A percentile compares a stretch with the other conserved stretches of the same genome.
Conservation (phyloP, 1,284 basidiomycete genomes). For the Puccinia novopanici region DNA sequence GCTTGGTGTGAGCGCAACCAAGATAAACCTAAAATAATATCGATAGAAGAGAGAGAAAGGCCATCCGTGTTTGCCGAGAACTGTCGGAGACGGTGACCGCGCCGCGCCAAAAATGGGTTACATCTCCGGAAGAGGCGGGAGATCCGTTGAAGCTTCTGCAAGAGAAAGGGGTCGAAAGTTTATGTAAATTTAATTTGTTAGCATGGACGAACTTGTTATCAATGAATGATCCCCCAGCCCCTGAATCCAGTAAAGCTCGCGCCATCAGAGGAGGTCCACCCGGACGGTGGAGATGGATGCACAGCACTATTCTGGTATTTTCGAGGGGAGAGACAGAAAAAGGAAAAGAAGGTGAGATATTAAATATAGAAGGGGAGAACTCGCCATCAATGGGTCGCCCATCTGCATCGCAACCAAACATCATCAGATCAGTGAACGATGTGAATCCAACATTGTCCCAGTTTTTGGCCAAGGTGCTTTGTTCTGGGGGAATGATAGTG, state of each 20-base stretch:
- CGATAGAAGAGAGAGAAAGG: too few species aligned
- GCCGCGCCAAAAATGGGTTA: constrained; percentile 14
- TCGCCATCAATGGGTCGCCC: not conserved
- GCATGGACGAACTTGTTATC: not conserved
- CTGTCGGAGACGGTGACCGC: too few species aligned
- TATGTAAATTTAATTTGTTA: not conserved
- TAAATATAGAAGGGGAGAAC: not conserved
- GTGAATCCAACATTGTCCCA: not conserved
- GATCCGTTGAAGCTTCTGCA: constrained; percentile 20
- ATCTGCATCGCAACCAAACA: constrained; percentile 6
- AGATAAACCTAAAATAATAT: not conserved
- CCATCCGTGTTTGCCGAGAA: too few species aligned
- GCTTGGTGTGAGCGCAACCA: too few species aligned
- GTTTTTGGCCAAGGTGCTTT: not conserved
- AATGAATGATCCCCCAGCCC: constrained; percentile 21
- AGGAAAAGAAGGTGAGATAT: not conserved
- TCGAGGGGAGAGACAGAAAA: not conserved
- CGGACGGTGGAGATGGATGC: not conserved
- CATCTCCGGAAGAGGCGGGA: not conserved
- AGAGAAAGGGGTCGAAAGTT: not conserved
- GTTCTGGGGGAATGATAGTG: too few species aligned
- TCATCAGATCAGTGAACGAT: not conserved
- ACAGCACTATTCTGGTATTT: too few species aligned
- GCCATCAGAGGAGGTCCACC: not conserved
- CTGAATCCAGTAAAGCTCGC: constrained; percentile 17